A percentile compares a stretch with the other conserved stretches of the same genome.
Evolutionary conservation across 2,329 filamentous ascomycete genomes (phyloP).

Genomic region (Talaromyces atroroseus): DNA sequence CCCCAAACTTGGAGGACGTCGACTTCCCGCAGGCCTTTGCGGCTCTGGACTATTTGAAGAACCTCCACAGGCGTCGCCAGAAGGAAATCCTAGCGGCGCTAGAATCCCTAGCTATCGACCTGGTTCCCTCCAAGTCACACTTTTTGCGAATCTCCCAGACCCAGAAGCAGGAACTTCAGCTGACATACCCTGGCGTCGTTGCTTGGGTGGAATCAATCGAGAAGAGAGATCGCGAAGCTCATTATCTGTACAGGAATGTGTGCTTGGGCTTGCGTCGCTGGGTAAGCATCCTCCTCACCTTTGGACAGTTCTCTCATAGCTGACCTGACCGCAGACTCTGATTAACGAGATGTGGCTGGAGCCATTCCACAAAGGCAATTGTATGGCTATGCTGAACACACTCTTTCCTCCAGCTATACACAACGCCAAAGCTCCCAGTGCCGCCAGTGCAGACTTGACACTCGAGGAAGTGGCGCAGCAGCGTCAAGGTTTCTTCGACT

Average conservation of each 20-base stretch:
- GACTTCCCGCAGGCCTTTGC: slow-evolving; percentile 63
- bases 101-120: slow-evolving; percentile 45
- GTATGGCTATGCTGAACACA: slow-evolving; percentile 63
- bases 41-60: slow-evolving; percentile 61
- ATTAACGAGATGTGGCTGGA: slow-evolving; percentile 60
- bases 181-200: slow-evolving; percentile 50
- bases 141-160: slow-evolving; percentile 42
- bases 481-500: slow-evolving; percentile 58
- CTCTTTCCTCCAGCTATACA: slow-evolving; percentile 55
- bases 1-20: slow-evolving; percentile 50
- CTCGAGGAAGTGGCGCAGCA: slow-evolving; percentile 49
- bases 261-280: slow-evolving; percentile 59
- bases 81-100: slow-evolving; percentile 54
- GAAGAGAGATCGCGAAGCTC: slow-evolving; percentile 47
- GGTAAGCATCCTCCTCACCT: slow-evolving; percentile 42
- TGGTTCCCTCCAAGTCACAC: not conserved
- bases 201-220: slow-evolving; percentile 52
- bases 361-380: slow-evolving; percentile 61
- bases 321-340: slow-evolving; percentile 40
- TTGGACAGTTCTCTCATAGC: not conserved
- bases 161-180: slow-evolving; percentile 45
- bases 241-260: slow-evolving; percentile 55
- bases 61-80: slow-evolving; percentile 55
- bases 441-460: slow-evolving; percentile 38
- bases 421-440: slow-evolving; percentile 43